Base-by-base conservation (phyloP, 345 rosid genomes). In the Dipteronia dyeriana region DNA sequence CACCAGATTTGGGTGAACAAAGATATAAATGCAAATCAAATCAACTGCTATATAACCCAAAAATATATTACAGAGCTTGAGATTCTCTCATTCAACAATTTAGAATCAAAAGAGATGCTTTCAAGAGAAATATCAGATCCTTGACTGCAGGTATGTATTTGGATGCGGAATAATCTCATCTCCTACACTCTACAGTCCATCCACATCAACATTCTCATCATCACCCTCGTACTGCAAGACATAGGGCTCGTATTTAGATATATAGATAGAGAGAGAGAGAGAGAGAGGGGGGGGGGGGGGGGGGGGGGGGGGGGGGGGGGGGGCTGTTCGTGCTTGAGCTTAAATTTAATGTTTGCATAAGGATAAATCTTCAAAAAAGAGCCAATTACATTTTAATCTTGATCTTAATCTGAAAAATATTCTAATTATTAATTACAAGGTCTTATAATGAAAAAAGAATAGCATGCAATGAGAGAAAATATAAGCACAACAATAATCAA, bases 191-290 rank as follows among this genome's bases (percentile, higher is more conserved):
- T 79, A 86, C 57, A 74, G 63, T 49, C 82, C 87, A 17, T 78
- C 86, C 63, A 79, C 78, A 43, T 88, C 82, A n/a, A 75, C 84
- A 1, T 85, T 72, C 81, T 83, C 85, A 57, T 87, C 86, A 3
- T 78, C 84, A 41, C 86, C 89, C 80, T 81, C 70, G 39, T 73
- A 75, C 95, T 87, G 89, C 86, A 75, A 71, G 26, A 65, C 51
- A 25, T 25, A 39, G 14, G 53, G 70, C 54, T 25, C 22, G 25
- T 5, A 31, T 71, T 56, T n/a, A 67, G 62, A 68, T 41, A 41
- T 41, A 41, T 41, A 41, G 23, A 39, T 9, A 51, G 13, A 2
- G 4, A 49, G 0, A 6, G 25, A 51, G 2, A 71, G 19, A 4
- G n/a, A 9, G 3, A 39, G 23, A 19, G 17, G 1, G 7, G 1